Conservation (phyloP, 1,139 yeast species). For the Candida neerlandica region DNA sequence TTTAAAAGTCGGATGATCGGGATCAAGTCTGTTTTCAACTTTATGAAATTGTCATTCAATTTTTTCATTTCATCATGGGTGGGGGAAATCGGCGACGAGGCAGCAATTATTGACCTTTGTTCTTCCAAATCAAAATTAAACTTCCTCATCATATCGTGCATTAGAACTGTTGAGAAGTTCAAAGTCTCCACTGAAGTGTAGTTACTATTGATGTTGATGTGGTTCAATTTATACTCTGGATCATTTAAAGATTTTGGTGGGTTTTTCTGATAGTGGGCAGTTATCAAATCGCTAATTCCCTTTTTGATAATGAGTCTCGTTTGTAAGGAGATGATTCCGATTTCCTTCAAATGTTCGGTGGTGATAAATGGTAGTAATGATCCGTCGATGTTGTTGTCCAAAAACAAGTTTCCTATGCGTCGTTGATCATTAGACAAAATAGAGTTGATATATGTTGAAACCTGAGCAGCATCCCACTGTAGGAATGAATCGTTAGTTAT, state of each 20-base stretch:
- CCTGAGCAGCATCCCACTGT: slow-evolving; percentile 54
- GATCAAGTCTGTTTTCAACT: slow-evolving; percentile 53
- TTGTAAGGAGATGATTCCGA: slow-evolving; percentile 49
- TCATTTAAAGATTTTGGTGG: slow-evolving; percentile 36
- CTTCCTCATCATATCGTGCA: slow-evolving; percentile 42
- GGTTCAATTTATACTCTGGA: slow-evolving; percentile 31
- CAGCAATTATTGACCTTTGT: slow-evolving; percentile 11
- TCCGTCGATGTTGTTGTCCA: slow-evolving; percentile 64
- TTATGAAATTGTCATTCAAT: slow-evolving; percentile 51
- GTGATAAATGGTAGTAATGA: slow-evolving; percentile 59
- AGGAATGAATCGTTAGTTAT: slow-evolving; percentile 39
- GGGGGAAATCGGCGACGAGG: slow-evolving; percentile 26
- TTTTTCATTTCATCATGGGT: slow-evolving; percentile 35
- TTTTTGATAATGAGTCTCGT: slow-evolving; percentile 52
- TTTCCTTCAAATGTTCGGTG: slow-evolving; percentile 61
- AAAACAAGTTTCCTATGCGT: slow-evolving; percentile 36
- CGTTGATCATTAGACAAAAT: slow-evolving; percentile 23
- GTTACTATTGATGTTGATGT: slow-evolving; percentile 36
- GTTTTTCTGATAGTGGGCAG: slow-evolving; percentile 32
- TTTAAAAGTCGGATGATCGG: slow-evolving; percentile 55
- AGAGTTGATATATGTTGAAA: slow-evolving; percentile 36
- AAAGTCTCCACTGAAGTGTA: slow-evolving; percentile 39
- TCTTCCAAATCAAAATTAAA: slow-evolving; percentile 21
- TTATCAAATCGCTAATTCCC: slow-evolving; percentile 48
- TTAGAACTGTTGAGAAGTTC: slow-evolving; percentile 32